Percentiles rank a stretch among this genome's conserved stretches.
These are phyloP conservation scores for Lasiodiplodia sp. DNA, from an alignment of 2,329 filamentous ascomycete species.

Conservation along the genomic window DNA sequence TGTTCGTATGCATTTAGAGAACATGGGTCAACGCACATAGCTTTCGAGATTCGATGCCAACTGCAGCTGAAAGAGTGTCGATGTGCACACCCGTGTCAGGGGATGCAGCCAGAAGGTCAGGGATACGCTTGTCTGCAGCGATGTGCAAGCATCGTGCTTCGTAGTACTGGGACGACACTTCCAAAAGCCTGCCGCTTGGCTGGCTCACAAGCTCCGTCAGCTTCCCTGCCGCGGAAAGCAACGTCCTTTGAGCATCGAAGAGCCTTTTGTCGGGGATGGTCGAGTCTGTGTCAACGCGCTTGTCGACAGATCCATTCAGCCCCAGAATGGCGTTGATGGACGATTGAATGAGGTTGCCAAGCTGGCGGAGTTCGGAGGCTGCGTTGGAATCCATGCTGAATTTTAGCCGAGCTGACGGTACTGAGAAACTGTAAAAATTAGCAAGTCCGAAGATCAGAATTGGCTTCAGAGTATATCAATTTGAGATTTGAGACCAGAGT, in stretches of 20 bases:
- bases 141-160: constrained; percentile 47
- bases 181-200: constrained; percentile 42
- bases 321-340: constrained; percentile 14
- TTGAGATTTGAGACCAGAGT: background rate
- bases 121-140: constrained; percentile 43
- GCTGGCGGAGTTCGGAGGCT: constrained; percentile 2
- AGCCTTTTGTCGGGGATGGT: constrained; percentile 32
- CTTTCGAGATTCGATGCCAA: background rate
- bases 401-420: background rate
- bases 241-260: constrained; percentile 44
- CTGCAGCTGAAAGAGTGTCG: constrained; percentile 31
- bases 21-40: background rate
- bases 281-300: background rate
- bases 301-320: constrained; percentile 9
- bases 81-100: constrained; percentile 38
- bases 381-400: constrained; percentile 9
- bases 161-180: constrained; percentile 46
- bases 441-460: no score
- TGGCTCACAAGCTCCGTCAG: constrained; percentile 46
- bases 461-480: background rate
- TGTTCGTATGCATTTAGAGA: background rate
- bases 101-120: constrained; percentile 43
- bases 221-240: constrained; percentile 44
- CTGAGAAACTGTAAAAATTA: no score
- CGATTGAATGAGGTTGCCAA: constrained; percentile 10